Percentiles rank a stretch among this genome's conserved stretches.
phyloP scores from a whole-genome alignment of 1,284 basidiomycete genomes.

The Malassezia restricta region DNA sequence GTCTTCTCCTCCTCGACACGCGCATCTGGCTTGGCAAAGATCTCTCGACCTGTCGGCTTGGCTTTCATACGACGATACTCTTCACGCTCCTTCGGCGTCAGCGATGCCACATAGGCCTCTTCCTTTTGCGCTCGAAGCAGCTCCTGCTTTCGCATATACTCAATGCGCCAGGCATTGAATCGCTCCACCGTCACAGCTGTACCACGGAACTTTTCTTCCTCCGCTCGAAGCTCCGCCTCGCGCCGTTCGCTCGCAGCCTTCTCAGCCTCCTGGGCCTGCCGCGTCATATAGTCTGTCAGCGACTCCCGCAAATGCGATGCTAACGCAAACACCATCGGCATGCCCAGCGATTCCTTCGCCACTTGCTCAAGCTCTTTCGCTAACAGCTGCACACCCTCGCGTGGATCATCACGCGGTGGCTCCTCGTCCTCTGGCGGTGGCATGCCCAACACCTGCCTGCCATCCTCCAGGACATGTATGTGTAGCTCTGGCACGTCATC shows the following conservation, averaged over 20 bases:
- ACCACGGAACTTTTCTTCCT: constrained; percentile 74
- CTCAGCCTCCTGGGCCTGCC: constrained; percentile 54
- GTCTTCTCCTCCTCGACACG: constrained; percentile 25
- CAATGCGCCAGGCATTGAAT: constrained; percentile 68
- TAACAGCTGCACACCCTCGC: constrained; percentile 49
- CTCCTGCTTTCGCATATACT: constrained; percentile 51
- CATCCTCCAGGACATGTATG: constrained; percentile 55
- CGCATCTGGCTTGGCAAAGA: constrained; percentile 26
- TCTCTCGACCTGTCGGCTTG: constrained; percentile 56
- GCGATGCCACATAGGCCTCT: constrained; percentile 61
- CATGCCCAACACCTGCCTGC: constrained; percentile 19
- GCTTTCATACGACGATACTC: constrained; percentile 61
- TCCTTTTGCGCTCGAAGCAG: constrained; percentile 58
- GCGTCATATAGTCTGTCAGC: constrained; percentile 52
- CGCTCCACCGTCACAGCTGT: constrained; percentile 73
- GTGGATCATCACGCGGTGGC: constrained; percentile 48
- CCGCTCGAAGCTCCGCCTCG: constrained; percentile 61
- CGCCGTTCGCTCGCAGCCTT: constrained; percentile 55
- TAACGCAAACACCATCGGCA: constrained; percentile 95
- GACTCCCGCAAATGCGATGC: constrained; percentile 74
- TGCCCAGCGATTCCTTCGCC: constrained; percentile 77
- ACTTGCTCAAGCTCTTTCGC: constrained; percentile 56
- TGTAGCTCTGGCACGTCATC: constrained; percentile 64
- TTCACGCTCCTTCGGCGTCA: constrained; percentile 75
- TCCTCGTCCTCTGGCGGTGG: constrained; percentile 1